Base-by-base conservation (phyloP, 2,329 filamentous ascomycete genomes). In the Hortaea werneckii region DNA sequence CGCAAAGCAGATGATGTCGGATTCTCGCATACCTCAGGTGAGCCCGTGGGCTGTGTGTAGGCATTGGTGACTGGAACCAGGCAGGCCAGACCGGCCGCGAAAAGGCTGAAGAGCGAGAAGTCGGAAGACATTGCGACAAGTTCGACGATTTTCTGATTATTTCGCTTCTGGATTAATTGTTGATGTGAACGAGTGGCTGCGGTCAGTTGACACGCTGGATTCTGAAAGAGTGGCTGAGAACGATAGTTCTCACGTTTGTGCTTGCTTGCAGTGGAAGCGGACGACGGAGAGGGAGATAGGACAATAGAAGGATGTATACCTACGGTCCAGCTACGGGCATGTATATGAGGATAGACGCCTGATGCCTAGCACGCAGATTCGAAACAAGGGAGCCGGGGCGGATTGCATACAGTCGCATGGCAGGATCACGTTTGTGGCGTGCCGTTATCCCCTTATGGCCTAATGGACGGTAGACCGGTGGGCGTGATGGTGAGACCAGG, bases 11-110 rank as follows among this genome's bases (percentile, higher is more conserved):
- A 20, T 20, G 20, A 20, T 20, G 20, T 20, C 20, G 20, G 20
- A 20, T 20, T 4, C 20, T 20, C 20, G 2, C 2, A 20, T 20
- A 20, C 20, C 20, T 20, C 20, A 20, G 20, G 20, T 29, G 52
- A 53, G 47, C 60, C 60, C 29, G 51, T 51, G 12, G 64, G 59
- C 47, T 58, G 49, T 42, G 57, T 62, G 54, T 61, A 63, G 42
- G 63, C 64, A 74, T 82, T 7, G 51, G 48, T 11, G 76, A 79
- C 41, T 77, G 69, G 35, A 56, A 59, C 66, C 28, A 68, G 61
- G 50, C 67, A 64, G 51, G 75, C 71, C 48, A 79, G 65, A 65
- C 72, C 71, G 55, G 75, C 69, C 41, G 79, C 64, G 55, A 79
- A 63, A 50, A 71, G 61, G 52, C 76, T 62, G 55, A 74, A 55